Base-by-base conservation (phyloP, 352 stramenopile genomes). In the Globisporangium okanoganense region DNA sequence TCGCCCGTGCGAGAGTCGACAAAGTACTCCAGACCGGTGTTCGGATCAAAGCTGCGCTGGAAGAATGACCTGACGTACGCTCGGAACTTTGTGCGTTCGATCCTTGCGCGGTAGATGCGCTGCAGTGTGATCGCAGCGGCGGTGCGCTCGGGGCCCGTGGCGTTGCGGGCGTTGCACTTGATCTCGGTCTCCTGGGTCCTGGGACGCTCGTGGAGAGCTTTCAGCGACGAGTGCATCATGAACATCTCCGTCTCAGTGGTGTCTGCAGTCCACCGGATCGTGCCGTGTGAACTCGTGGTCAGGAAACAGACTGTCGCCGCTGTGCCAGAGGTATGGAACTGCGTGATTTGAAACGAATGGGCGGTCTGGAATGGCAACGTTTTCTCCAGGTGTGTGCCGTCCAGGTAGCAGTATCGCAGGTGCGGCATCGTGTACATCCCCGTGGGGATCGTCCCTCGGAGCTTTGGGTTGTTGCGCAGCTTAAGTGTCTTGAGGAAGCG, bases 1-100 rank as follows among this genome's bases (percentile, higher is more conserved):
- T 81, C 65, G n/a, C 81, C 83, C 22, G 81, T 92, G 48, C 82
- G 74, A 3, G 63, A 71, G 51, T 92, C 73, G 16, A 92, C 71
- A 41, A 84, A 92, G 49, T 88, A 92, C 8, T 65, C 63, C 36
- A 69, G 69, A 0, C 81, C 77, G 0, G 73, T 78, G 1, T 50
- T 36, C 16, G 64, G 41, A 16, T 92, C 83, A 24, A 87, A 31
- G 38, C 77, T 71, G 52, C 70, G 76, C 29, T 87, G 70, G 8
- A 89, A 81, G 22, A 89, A 67, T 4, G 79, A 85, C 25, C 69
- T 70, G 13, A 91, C 66, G 29, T 87, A 82, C 7, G 50, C 38
- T 18, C 71, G 76, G 56, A 89, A 87, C 50, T 88, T 88, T 24
- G 76, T 73, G 38, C 79, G 75, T 43, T 74, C 79, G 29, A 91